phyloP scores from a whole-genome alignment of 768 basidiomycete genomes.

The Porpolomopsis calyptriformis region DNA sequence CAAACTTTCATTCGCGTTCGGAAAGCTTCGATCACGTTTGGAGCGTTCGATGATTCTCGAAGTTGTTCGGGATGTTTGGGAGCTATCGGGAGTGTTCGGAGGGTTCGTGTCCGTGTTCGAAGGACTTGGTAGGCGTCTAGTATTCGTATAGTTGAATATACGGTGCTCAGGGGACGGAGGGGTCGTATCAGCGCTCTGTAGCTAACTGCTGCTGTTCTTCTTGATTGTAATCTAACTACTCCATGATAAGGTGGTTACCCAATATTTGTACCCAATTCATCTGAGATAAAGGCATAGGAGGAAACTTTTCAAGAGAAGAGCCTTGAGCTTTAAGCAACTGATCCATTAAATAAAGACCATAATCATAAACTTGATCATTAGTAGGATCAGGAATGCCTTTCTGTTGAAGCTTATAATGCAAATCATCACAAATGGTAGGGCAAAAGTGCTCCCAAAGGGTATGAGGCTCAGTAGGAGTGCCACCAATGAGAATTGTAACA shows the following conservation, averaged over 20 bases:
- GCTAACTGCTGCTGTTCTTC: neutral
- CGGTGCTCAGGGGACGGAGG: no score
- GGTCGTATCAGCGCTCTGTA: constrained; percentile 7
- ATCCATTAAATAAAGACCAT: no score
- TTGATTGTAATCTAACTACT: constrained; percentile 23
- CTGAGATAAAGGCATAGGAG: constrained; percentile 22
- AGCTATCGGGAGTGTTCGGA: no score
- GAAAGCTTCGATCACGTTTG: no score
- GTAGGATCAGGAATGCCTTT: neutral
- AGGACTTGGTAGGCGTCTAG: no score
- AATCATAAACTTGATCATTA: constrained; percentile 14
- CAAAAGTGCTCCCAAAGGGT: constrained; percentile 27
- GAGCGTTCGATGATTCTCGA: no score
- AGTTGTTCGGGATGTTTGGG: no score
- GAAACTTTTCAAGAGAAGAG: constrained; percentile 14
- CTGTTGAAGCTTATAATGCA: constrained; percentile 9
- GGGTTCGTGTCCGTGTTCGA: no score
- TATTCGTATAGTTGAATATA: no score
- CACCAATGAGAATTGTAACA: constrained; percentile 27
- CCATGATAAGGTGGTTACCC: constrained; percentile 21
- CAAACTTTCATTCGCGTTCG: constrained; percentile 21
- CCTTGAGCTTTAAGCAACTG: constrained; percentile 19
- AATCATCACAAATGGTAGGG: constrained; percentile 32
- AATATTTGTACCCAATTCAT: constrained; percentile 16
- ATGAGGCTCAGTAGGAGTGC: constrained; percentile 23